Base-by-base conservation (phyloP, 23 red algal genomes). In the Gracilaria vermiculophylla region DNA sequence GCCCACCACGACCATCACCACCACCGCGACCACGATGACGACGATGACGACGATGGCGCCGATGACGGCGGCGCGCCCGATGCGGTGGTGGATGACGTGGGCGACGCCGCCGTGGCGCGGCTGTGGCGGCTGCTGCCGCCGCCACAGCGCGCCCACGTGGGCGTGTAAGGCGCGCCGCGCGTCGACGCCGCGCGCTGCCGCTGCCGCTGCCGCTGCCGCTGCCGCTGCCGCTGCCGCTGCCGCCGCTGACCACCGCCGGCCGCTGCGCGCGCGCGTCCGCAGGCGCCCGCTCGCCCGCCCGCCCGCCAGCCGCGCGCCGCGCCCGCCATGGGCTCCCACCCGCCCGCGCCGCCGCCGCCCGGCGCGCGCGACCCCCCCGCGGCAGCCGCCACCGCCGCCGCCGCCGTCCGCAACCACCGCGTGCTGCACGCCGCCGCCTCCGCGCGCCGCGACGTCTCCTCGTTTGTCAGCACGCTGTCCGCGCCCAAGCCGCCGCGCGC, bases 401-500 rank as follows among this genome's bases (percentile, higher is more conserved):
- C 67, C 37, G 67, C 67, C 40, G 37, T 32, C 67, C 81, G 81
- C 81, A 49, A 41, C 7, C 62, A 43, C 23, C 61, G 66, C 21
- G 57, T 65, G 24, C 81, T 86, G 42, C 21, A 60, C 10, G 81
- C 81, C 41, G 81, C 81, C 25, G 55, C 55, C 64, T 17, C 81
- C 27, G 40, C 81, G 42, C 60, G 81, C 40, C 41, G 64, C 44
- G 81, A 65, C 25, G 62, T 86, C 5, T 66, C 81, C 10, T 53
- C 81, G 25, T 49, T 73, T 28, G 62, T 86, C 17, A 55, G 37
- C 51, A 49, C 27, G 2, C 27, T 86, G 13, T 47, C 49, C 20
- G 43, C 64, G 37, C 51, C 62, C 43, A 52, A 57, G 33, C 81
- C 81, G 42, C 81, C 81, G 37, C 78, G 78, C 78, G 78, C 78